Base-by-base conservation (phyloP, 768 basidiomycete genomes). In the Coprinopsis sp. region DNA sequence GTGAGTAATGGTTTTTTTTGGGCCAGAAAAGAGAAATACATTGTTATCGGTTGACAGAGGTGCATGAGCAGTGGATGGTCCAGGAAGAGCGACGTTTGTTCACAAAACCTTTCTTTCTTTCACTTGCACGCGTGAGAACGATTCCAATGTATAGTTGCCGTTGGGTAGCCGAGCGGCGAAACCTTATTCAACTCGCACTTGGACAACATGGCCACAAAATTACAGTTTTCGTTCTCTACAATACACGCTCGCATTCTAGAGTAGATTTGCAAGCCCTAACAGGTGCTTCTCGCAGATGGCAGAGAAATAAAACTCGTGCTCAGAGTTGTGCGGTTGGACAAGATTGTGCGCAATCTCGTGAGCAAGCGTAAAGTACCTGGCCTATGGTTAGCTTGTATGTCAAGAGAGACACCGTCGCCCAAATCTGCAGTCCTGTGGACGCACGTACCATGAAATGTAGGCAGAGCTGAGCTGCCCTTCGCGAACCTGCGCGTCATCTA, bases 261-360 rank as follows among this genome's bases (percentile, higher is more conserved):
- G 19, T 19, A 42, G 19, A 7, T 16, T 59, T 21, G 64, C 66
- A 18, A 83, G 64, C 16, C 63, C 57, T 41, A 70, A 52, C 22
- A 84, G 59, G 57, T 76, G 74, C 27, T 73, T 76, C 65, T 96
- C 90, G 52, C 87, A 89, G 16, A 97, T 87, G 5, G 88, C 82
- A 23, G 91, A 91, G 57, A 95, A 93, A 63, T 91, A 96, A 63
- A 96, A 97, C 52, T 92, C 91, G 53, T 95, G 93, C 58, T 93
- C 85, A 1, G 89, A 83, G 61, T 95, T 93, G 57, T 96, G 94
- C 0, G 81, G 78, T 33, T 81, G 74, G 13, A 94, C 84, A 2
- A 96, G 69, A 58, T 95, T 97, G 64, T 97, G 93, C 7, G 90
- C 90, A 54, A 92, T 87, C 59, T 92, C 92, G 61, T 96, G 95